A percentile compares a stretch with the other conserved stretches of the same genome.
These are phyloP conservation scores for Fusarium keratoplasticum DNA, from an alignment of 2,329 filamentous ascomycete genomes.

Conservation along the genomic window DNA sequence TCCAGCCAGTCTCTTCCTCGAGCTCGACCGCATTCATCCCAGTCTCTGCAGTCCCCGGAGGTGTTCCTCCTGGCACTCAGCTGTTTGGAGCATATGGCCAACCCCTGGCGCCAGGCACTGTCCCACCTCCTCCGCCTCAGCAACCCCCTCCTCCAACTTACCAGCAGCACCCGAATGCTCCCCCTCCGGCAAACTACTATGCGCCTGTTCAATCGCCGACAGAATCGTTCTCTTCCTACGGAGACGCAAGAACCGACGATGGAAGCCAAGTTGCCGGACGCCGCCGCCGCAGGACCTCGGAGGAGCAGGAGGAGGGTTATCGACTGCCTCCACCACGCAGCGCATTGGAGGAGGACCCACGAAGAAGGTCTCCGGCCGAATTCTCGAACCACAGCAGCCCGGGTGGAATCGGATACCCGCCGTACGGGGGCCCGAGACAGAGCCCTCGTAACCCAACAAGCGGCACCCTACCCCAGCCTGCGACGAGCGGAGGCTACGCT, in stretches of 20 bases:
- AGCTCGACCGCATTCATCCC: conserved; percentile 69
- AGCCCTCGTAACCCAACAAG: conserved; percentile 53
- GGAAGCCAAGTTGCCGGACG: conserved; percentile 46
- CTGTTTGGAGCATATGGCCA: conserved; percentile 70
- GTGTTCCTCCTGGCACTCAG: conserved; percentile 66
- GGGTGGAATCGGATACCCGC: conserved; percentile 53
- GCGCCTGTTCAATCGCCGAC: conserved; percentile 58
- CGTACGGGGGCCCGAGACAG: conserved; percentile 52
- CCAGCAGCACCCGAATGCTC: conserved; percentile 38
- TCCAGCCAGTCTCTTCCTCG: conserved; percentile 68
- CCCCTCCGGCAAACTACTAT: conserved; percentile 56
- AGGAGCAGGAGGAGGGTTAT: conserved; percentile 56
- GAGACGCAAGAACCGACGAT: conserved; percentile 50
- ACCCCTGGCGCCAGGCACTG: conserved; percentile 56
- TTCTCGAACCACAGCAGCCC: conserved; percentile 62
- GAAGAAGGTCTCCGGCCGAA: conserved; percentile 64
- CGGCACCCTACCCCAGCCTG: conserved; percentile 47
- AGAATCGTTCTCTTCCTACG: conserved; percentile 55
- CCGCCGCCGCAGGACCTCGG: conserved; percentile 52
- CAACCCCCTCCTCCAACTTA: conserved; percentile 30
- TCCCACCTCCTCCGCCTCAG: conserved; percentile 40
- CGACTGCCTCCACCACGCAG: conserved; percentile 59
- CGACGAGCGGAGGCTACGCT: conserved; percentile 40
- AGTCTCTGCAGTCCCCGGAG: conserved; percentile 68
- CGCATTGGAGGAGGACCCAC: conserved; percentile 60